phyloP scores from a whole-genome alignment of 2,329 filamentous ascomycete species.

The Neurospora sp. region DNA sequence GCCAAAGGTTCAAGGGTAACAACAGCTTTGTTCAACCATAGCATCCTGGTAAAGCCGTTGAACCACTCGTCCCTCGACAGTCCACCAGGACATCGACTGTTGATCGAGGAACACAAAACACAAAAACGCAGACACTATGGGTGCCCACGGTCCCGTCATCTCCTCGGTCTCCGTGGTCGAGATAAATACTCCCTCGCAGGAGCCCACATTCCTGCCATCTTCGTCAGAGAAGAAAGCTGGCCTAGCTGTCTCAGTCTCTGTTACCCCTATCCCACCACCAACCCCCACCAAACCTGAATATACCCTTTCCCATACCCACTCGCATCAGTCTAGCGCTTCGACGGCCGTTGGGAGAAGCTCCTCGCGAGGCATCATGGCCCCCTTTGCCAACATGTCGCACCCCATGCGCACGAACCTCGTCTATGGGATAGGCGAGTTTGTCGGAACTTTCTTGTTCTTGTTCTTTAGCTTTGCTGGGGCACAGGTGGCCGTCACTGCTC shows the following conservation, averaged over 20 bases:
- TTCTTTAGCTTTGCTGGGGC: conserved; percentile 30
- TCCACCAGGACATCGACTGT: not conserved
- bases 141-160: not conserved
- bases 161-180: not conserved
- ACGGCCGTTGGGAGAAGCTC: not conserved
- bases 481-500: conserved; percentile 17
- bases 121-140: not conserved
- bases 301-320: not conserved
- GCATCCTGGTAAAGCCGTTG: not conserved
- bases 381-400: not conserved
- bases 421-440: conserved; percentile 31
- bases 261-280: not conserved
- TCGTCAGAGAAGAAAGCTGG: not conserved
- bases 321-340: not conserved
- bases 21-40: not conserved
- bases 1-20: not conserved
- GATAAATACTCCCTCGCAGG: not conserved
- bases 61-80: not conserved
- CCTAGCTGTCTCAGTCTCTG: not conserved
- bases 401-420: conserved; percentile 20
- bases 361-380: not conserved
- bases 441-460: conserved; percentile 34
- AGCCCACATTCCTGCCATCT: not conserved
- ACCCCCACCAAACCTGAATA: not conserved
- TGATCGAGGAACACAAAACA: not conserved